Conservation (phyloP, 2,329 filamentous ascomycete genomes). For the Hypoxylon sp. region DNA sequence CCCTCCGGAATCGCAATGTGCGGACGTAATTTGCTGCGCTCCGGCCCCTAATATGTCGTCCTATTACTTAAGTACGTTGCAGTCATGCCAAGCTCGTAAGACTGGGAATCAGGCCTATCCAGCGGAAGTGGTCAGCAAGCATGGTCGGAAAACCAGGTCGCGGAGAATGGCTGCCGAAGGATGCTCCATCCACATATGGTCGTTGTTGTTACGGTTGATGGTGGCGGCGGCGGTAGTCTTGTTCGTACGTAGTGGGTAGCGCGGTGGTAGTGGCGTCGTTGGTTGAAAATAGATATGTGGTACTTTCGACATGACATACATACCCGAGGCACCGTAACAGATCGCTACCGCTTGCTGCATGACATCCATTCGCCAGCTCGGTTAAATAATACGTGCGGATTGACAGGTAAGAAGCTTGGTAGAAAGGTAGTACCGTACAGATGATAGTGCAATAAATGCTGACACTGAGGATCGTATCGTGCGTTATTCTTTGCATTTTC, state of each 20-base stretch:
- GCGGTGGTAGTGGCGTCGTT: slow-evolving; percentile 9
- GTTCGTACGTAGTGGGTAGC: slow-evolving; percentile 6
- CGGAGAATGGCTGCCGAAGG: slow-evolving; percentile 33
- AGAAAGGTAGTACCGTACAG: neutral
- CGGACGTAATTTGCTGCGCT: slow-evolving; percentile 7
- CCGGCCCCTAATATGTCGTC: slow-evolving; percentile 22
- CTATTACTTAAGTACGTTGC: slow-evolving; percentile 40
- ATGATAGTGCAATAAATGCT: slow-evolving; percentile 36
- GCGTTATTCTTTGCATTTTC: slow-evolving; percentile 34
- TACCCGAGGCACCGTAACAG: slow-evolving; percentile 31
- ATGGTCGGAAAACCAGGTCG: slow-evolving; percentile 37
- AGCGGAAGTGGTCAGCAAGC: slow-evolving; percentile 20
- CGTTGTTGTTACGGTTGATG: neutral
- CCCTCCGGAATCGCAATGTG: slow-evolving; percentile 38
- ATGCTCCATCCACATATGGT: slow-evolving; percentile 20
- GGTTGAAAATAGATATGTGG: slow-evolving; percentile 33
- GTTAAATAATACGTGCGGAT: slow-evolving; percentile 26
- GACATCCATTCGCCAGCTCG: slow-evolving; percentile 32
- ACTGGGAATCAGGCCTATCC: slow-evolving; percentile 25
- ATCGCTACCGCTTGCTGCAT: slow-evolving; percentile 34
- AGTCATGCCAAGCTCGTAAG: slow-evolving; percentile 36
- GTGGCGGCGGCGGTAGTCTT: slow-evolving; percentile 20
- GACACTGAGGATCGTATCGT: slow-evolving; percentile 26
- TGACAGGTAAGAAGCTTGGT: too few relatives aligned
- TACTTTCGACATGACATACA: slow-evolving; percentile 40